Evolutionary conservation across 2,329 filamentous ascomycete genomes (phyloP).

Genomic region (Trichoderma sp.): DNA sequence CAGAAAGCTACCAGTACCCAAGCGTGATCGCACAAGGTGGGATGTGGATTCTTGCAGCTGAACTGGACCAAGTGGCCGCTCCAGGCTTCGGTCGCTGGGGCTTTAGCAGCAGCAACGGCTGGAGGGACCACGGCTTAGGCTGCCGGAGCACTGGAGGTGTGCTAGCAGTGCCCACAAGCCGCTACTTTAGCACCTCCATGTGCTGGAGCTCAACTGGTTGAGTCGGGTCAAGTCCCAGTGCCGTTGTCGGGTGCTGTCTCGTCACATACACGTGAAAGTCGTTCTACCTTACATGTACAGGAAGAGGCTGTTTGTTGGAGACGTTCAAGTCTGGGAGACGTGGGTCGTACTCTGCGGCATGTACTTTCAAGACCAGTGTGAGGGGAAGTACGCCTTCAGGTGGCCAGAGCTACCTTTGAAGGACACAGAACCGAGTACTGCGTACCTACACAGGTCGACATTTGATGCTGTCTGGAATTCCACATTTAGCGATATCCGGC

Average conservation of each 20-base stretch:
- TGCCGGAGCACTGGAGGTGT: not conserved
- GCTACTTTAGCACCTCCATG: not conserved
- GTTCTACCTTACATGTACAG: not conserved
- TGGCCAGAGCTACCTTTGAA: too few species aligned
- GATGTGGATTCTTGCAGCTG: slow-evolving; percentile 1
- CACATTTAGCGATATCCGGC: slow-evolving; percentile 10
- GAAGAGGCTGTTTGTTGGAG: not conserved
- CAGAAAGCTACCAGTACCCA: slow-evolving; percentile 13
- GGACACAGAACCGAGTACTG: not conserved
- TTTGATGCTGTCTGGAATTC: not conserved
- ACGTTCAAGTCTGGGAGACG: too few species aligned
- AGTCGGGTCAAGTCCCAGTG: too few species aligned
- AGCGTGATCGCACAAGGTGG: slow-evolving; percentile 9
- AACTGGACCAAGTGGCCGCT: slow-evolving; percentile 9
- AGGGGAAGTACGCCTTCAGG: too few species aligned
- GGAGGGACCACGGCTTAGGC: slow-evolving; percentile 4
- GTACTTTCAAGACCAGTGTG: too few species aligned
- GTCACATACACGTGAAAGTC: slow-evolving; percentile 16
- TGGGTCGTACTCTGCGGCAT: too few species aligned
- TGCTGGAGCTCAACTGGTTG: not conserved
- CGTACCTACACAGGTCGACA: not conserved
- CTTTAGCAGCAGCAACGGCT: not conserved
- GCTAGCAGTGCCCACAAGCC: not conserved
- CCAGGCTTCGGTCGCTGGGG: slow-evolving; percentile 12
- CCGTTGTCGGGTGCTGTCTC: not conserved